Base-by-base conservation (phyloP, 805 yeast species). In the Monosporozyma servazzii region DNA sequence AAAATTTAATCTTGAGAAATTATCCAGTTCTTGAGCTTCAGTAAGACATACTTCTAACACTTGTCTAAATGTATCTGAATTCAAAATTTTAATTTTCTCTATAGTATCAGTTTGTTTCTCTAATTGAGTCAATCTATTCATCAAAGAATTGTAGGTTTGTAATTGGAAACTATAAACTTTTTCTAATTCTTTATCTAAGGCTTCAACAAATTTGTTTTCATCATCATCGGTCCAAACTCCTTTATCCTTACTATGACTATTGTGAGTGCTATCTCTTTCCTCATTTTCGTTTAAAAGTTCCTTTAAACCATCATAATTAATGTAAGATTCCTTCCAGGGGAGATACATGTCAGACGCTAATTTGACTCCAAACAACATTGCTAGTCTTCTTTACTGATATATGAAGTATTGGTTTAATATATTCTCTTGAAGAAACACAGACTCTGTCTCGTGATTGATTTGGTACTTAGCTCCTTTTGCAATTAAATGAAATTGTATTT, bases 1-100 rank as follows among this genome's bases (percentile, higher is more conserved):
- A 72, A 84, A 93, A 70, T 93, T 93, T 58, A 91, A 70, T 62
- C 99, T 78, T 42, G 95, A 84, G 71, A 93, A 93, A 64, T 81
- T 87, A 66, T 90, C 96, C 59, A 93, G 74, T 62, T 88, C 91
- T 60, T 86, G 87, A 10, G 98, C 87, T 59, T 80, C 76, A 10
- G 81, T 76, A 54, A 93, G 73, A 27, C 83, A 72, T 53, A 81
- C 81, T 63, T 93, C 99, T 58, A 93, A 74, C 51, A 80, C 78
- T 33, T 69, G 68, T 60, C 86, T 88, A 60, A 88, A 85, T 23
- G 69, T 60, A 31, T 73, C 75, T 54, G 86, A 77, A 55, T 88
- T 84, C 55, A 86, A 76, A 49, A 75, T 57, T 23, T 59, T 55
- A 17, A 60, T 64, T 20, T 62, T 51, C 17, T 60, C 61, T 49